Evolutionary conservation across 768 basidiomycete species (phyloP), one percentile per base, ranked within the genome.

Genomic region (Mycena epipterygia): DNA sequence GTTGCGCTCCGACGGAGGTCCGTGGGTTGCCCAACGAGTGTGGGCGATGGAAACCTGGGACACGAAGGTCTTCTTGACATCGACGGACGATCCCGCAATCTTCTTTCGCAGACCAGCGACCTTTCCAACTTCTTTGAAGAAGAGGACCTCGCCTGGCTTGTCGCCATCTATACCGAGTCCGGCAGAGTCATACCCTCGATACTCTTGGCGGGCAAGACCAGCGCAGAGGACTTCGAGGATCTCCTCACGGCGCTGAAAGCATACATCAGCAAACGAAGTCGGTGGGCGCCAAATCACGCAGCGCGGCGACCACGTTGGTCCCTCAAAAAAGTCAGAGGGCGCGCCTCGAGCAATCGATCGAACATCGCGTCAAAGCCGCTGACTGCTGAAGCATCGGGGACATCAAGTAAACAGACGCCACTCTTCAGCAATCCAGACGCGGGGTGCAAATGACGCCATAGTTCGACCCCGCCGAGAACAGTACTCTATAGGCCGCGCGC

Each of bases 11-110:
- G 92, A 93, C 25, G 96, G 97, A 23, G 91, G 89, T 41, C 98
- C 98, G 79, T 99, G 98, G 23, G 98, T 99, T 2, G 98, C 98
- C 98, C 98, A 99, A 74, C 98, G 95, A 16, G 98, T 99, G 84
- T 99, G 98, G 16, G 97, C 97, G 82, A 99, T 98, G 42, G 95
- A 96, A 51, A 97, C 95, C 83, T 98, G 96, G 46, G 92, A 90
- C 59, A 95, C 79, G 81, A 89, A 92, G 41, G 89, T 86, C 86
- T 95, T 96, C 78, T 87, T 83, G 68, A 93, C 91, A 80, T 97
- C 88, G 75, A 95, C 76, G 72, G 78, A 80, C 32, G 94, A 90
- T 65, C 85, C 84, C 44, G 91, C 89, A 77, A 98, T 96, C 82
- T 92, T 90, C 85, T 97, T 94, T 81, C 95, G 93, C 60, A 99